Conservation (phyloP, 306 rosid genomes). For the Prunus dulcis region DNA sequence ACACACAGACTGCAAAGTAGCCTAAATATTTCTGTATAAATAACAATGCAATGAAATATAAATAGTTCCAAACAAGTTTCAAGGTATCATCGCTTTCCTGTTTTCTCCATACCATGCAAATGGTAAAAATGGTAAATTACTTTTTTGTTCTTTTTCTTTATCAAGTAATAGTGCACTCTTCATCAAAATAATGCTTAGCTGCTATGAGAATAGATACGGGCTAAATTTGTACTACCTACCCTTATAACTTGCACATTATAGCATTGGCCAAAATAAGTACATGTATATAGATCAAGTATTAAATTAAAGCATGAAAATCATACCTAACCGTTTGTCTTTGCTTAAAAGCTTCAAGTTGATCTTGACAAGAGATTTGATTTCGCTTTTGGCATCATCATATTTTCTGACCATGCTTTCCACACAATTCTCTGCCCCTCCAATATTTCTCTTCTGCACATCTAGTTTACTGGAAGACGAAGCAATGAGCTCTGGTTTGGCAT, state of each 20-base stretch:
- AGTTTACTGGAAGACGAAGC: slow-evolving; percentile 23
- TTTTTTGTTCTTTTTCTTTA: too few species aligned
- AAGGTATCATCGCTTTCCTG: too few species aligned
- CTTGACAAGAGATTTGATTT: slow-evolving; percentile 75
- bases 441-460: slow-evolving; percentile 7
- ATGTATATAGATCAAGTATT: neutral
- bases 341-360: slow-evolving; percentile 60
- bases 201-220: neutral
- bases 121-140: too few species aligned
- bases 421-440: slow-evolving; percentile 14
- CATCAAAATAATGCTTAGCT: neutral
- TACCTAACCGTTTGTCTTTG: slow-evolving; percentile 57
- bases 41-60: too few species aligned
- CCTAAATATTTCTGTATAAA: neutral
- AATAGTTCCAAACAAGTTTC: too few species aligned
- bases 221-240: too few species aligned
- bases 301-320: neutral
- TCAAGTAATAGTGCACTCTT: too few species aligned
- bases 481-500: slow-evolving; percentile 7
- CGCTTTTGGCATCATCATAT: slow-evolving; percentile 49
- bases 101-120: too few species aligned
- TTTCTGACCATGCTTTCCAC: slow-evolving; percentile 21
- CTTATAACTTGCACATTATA: neutral
- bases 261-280: neutral
- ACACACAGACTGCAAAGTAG: neutral